phyloP scores from a whole-genome alignment of 345 rosid genomes.

The Bruguiera gymnorhiza region DNA sequence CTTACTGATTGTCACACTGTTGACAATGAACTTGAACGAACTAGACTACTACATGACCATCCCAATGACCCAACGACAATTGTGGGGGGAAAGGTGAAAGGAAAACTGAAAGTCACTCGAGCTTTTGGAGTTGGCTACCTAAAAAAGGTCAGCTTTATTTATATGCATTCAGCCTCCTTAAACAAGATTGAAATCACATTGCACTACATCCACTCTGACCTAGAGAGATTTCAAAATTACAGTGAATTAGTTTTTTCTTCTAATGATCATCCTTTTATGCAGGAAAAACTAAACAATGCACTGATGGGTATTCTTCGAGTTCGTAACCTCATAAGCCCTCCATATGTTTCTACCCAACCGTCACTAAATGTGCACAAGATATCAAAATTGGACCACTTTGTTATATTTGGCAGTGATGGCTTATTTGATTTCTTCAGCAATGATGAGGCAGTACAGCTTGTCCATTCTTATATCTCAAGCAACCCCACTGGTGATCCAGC shows the following conservation, averaged over 20 bases:
- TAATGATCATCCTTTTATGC: constrained; percentile 20
- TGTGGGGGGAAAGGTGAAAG: constrained; percentile 78
- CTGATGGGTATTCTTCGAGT: constrained; percentile 91
- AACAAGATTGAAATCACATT: constrained; percentile 3
- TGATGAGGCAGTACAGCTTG: constrained; percentile 73
- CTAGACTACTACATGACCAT: constrained; percentile 61
- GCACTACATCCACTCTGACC: not conserved
- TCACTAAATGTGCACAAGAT: constrained; percentile 70
- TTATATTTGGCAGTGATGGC: constrained; percentile 90
- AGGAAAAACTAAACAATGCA: constrained; percentile 83
- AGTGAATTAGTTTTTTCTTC: not conserved
- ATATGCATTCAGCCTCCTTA: not conserved
- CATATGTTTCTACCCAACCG: constrained; percentile 79
- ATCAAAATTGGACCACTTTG: constrained; percentile 74
- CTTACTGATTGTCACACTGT: constrained; percentile 84
- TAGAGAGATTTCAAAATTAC: not conserved
- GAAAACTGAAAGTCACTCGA: constrained; percentile 91
- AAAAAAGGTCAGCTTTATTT: constrained; percentile 52
- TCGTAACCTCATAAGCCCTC: constrained; percentile 85
- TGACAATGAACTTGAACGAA: constrained; percentile 74
- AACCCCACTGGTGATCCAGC: constrained; percentile 88
- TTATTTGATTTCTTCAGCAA: constrained; percentile 88
- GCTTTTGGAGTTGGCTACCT: constrained; percentile 95
- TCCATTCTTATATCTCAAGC: constrained; percentile 49
- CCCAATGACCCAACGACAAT: constrained; percentile 73